phyloP scores from a whole-genome alignment of 2,329 filamentous ascomycete genomes.

The Gliomastix tumulicola region DNA sequence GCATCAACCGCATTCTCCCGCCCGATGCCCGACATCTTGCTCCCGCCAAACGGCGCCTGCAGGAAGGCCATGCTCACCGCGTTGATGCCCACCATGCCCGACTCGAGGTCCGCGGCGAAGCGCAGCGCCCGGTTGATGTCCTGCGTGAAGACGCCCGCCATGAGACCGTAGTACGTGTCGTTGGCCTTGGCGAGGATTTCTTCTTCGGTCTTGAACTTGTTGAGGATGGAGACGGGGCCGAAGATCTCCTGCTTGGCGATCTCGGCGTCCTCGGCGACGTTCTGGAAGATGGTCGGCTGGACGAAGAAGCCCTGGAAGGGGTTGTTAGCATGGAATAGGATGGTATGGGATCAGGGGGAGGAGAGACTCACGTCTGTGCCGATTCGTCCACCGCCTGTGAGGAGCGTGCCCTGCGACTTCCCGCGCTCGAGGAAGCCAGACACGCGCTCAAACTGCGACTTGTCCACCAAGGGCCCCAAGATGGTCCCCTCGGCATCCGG shows the following conservation, averaged over 20 bases:
- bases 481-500: constrained; percentile 50
- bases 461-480: constrained; percentile 50
- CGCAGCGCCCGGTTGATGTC: constrained; percentile 57
- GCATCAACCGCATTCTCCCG: constrained; percentile 40
- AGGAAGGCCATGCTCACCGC: constrained; percentile 28
- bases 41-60: constrained; percentile 39
- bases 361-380: constrained; percentile 22
- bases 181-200: constrained; percentile 49
- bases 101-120: constrained; percentile 48
- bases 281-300: constrained; percentile 37
- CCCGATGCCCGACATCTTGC: constrained; percentile 41
- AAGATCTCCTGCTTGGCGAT: constrained; percentile 51
- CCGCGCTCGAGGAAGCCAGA: constrained; percentile 34
- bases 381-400: constrained; percentile 28
- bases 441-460: constrained; percentile 37
- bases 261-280: constrained; percentile 29
- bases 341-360: not conserved
- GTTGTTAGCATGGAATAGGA: constrained; percentile 1
- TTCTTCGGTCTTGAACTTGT: constrained; percentile 48
- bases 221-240: constrained; percentile 47
- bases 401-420: constrained; percentile 23
- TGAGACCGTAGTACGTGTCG: constrained; percentile 37
- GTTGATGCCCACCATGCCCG: constrained; percentile 67
- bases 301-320: constrained; percentile 29
- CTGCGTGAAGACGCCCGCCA: constrained; percentile 49